phyloP scores from a whole-genome alignment of 73 alveolate genomes.

The Paraurostyla sp. region DNA sequence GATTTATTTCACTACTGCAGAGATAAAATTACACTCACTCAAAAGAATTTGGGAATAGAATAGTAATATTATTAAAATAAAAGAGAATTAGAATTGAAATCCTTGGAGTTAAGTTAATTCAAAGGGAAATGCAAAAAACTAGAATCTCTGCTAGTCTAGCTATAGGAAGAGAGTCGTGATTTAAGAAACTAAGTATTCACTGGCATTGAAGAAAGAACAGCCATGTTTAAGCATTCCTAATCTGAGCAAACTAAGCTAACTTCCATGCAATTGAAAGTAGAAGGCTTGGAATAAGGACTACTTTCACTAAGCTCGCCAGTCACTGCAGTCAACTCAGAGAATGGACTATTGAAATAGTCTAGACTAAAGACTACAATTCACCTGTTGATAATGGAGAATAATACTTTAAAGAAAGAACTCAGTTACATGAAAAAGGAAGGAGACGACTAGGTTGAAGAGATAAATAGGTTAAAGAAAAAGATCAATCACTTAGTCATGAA shows the following conservation, averaged over 20 bases:
- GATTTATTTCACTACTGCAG: constrained; percentile 12
- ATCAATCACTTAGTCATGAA: constrained; percentile 41
- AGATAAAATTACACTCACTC: neutral
- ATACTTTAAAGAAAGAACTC: constrained; percentile 25
- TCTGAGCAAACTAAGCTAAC: neutral
- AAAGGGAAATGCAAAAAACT: constrained; percentile 18
- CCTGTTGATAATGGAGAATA: constrained; percentile 15
- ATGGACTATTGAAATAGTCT: neutral
- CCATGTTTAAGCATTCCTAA: constrained; percentile 20
- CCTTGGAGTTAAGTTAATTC: neutral
- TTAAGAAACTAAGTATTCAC: constrained; percentile 9
- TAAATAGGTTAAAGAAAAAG: constrained; percentile 33
- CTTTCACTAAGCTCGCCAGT: constrained; percentile 23
- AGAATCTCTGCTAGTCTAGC: neutral
- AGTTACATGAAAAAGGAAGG: constrained; percentile 29
- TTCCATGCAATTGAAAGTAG: constrained; percentile 1
- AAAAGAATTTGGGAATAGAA: neutral
- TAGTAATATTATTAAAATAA: neutral
- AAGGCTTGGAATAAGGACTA: constrained; percentile 3
- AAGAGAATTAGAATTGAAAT: constrained; percentile 21
- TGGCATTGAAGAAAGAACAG: constrained; percentile 43
- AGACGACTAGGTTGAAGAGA: constrained; percentile 28
- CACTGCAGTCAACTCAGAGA: neutral
- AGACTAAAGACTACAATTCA: constrained; percentile 29
- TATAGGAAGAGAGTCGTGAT: constrained; percentile 9